A percentile compares a stretch with the other conserved stretches of the same genome.
phyloP scores from a whole-genome alignment of 2,329 filamentous ascomycete species.

The Diaporthe eres region DNA sequence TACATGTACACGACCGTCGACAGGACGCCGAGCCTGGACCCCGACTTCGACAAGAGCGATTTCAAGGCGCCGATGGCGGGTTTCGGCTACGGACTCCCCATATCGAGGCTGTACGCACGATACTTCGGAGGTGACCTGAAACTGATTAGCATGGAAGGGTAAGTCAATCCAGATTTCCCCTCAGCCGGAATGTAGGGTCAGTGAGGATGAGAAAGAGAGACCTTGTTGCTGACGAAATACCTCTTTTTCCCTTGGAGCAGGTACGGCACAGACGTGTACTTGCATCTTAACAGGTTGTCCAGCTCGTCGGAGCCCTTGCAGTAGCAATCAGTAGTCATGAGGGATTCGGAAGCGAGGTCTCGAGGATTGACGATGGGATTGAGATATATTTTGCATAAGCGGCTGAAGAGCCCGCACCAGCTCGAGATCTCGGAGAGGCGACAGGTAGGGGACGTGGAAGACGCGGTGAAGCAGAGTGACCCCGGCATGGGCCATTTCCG shows the following conservation, averaged over 20 bases:
- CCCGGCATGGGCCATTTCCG: constrained; percentile 39
- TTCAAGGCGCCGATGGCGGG: constrained; percentile 99
- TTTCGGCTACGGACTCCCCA: constrained; percentile 97
- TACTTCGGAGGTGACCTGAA: constrained; percentile 99
- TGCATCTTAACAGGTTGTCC: constrained; percentile 95
- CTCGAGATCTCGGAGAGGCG: constrained; percentile 87
- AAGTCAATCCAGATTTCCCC: constrained; percentile 55
- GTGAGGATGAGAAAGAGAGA: not conserved
- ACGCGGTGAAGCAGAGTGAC: constrained; percentile 72
- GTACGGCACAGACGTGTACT: constrained; percentile 98
- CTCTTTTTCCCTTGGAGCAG: constrained; percentile 59
- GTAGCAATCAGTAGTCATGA: constrained; percentile 94
- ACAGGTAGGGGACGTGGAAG: constrained; percentile 91
- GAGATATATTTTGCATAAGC: constrained; percentile 69
- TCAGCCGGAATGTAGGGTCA: not conserved
- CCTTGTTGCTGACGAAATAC: constrained; percentile 42
- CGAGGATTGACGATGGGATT: constrained; percentile 76
- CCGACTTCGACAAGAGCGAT: constrained; percentile 98
- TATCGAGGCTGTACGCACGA: constrained; percentile 91
- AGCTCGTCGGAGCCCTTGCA: constrained; percentile 96
- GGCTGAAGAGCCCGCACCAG: constrained; percentile 66
- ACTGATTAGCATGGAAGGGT: constrained; percentile 99
- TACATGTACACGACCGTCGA: constrained; percentile 99
- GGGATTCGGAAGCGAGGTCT: constrained; percentile 70
- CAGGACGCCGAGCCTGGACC: constrained; percentile 92